A percentile compares a stretch with the other conserved stretches of the same genome.
Conservation (phyloP, 2,329 filamentous ascomycete species). For the Scedosporium apiospermum region DNA sequence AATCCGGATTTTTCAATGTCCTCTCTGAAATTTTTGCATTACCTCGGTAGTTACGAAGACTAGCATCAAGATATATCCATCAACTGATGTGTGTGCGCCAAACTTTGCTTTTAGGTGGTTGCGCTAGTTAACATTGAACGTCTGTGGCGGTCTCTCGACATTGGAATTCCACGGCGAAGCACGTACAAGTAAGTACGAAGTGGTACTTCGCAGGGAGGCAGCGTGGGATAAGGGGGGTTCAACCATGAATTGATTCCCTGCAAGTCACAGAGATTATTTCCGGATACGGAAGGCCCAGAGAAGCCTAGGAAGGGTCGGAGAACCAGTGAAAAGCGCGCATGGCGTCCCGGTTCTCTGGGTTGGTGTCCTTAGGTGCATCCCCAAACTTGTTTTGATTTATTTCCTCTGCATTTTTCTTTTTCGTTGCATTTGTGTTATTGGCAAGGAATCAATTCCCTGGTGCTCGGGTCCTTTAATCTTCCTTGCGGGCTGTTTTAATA, state of each 20-base stretch:
- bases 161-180: background rate
- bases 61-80: too few species aligned
- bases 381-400: background rate
- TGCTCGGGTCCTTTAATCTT: background rate
- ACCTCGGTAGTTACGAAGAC: too few species aligned
- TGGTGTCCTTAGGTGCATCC: conserved; percentile 2
- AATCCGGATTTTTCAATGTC: too few species aligned
- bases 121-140: too few species aligned
- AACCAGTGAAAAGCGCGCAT: background rate
- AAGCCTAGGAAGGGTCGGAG: conserved; percentile 2
- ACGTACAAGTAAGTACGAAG: too few species aligned
- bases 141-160: background rate
- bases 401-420: background rate
- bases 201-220: too few species aligned
- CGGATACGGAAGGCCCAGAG: background rate
- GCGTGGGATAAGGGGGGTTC: background rate
- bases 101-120: too few species aligned
- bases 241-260: background rate
- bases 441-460: background rate
- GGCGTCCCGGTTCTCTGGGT: conserved; percentile 1
- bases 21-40: too few species aligned
- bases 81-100: too few species aligned
- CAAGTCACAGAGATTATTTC: background rate
- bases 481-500: background rate
- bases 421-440: background rate